These are phyloP conservation scores for Phialemoniopsis sp. DNA, from an alignment of 2,329 filamentous ascomycete genomes.

Conservation along the genomic window DNA sequence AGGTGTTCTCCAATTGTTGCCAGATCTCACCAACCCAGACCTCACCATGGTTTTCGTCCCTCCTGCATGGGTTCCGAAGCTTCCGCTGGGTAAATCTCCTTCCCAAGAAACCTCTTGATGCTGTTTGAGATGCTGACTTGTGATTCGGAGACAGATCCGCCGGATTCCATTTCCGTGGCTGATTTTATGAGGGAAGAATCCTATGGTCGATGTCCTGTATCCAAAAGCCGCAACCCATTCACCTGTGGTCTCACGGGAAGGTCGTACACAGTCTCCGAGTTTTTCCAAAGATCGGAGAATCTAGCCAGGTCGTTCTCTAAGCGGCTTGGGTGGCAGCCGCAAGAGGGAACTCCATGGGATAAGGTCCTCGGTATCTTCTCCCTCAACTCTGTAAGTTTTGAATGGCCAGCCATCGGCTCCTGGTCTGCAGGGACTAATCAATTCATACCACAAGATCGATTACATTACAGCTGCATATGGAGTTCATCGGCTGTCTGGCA, in stretches of 20 bases:
- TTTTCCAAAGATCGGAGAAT: background rate
- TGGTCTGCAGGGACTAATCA: too few species aligned
- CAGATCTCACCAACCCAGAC: too few species aligned
- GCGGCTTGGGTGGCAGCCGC: constrained; percentile 64
- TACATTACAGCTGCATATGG: constrained; percentile 70
- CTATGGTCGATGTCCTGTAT: constrained; percentile 61
- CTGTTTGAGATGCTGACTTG: too few species aligned
- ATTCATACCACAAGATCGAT: too few species aligned
- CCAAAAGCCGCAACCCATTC: constrained; percentile 13
- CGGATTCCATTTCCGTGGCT: constrained; percentile 69
- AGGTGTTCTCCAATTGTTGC: too few species aligned
- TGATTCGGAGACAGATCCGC: constrained; percentile 41
- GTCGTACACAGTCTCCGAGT: background rate
- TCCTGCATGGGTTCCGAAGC: constrained; percentile 56
- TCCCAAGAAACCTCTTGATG: too few species aligned
- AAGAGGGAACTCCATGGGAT: constrained; percentile 68
- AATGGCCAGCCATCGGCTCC: too few species aligned
- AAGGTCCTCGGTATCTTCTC: constrained; percentile 71
- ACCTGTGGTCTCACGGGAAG: constrained; percentile 3
- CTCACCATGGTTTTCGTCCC: constrained; percentile 50
- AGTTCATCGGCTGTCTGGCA: constrained; percentile 68
- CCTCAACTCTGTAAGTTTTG: constrained; percentile 53
- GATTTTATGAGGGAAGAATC: constrained; percentile 75
- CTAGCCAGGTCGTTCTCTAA: constrained; percentile 50
- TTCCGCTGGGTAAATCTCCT: constrained; percentile 51